Percentiles rank a stretch among this genome's conserved stretches.
These are phyloP conservation scores for Lentinula detonsa DNA, from an alignment of 768 basidiomycete species.

Conservation along the genomic window DNA sequence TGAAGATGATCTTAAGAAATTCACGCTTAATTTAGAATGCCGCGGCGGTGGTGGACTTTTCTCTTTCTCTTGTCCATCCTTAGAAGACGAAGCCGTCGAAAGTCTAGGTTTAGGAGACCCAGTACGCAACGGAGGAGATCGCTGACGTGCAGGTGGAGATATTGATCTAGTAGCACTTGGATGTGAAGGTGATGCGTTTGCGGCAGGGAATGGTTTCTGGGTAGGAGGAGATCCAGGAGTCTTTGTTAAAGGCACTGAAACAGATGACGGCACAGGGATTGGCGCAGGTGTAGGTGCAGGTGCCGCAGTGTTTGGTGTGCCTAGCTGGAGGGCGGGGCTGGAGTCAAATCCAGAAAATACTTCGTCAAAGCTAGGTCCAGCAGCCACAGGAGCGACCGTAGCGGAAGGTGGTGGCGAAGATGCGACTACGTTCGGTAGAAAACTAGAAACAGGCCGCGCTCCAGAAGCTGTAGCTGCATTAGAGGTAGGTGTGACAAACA, in stretches of 20 bases:
- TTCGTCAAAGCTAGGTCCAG: conserved; percentile 49
- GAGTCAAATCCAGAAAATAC: conserved; percentile 47
- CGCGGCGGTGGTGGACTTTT: conserved; percentile 52
- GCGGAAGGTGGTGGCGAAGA: conserved; percentile 15
- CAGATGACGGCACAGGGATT: neutral
- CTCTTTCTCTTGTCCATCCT: conserved; percentile 50
- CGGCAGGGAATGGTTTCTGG: conserved; percentile 21
- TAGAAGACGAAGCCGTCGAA: conserved; percentile 51
- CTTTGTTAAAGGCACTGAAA: conserved; percentile 3
- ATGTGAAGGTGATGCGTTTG: conserved; percentile 28
- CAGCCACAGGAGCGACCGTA: conserved; percentile 22
- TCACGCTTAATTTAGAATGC: conserved; percentile 73
- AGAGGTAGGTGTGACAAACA: conserved; percentile 18
- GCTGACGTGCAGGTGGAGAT: conserved; percentile 37
- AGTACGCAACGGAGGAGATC: conserved; percentile 45
- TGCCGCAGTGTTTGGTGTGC: conserved; percentile 21
- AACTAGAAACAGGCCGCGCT: conserved; percentile 2
- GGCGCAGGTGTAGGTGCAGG: conserved; percentile 5
- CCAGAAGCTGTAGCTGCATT: conserved; percentile 13
- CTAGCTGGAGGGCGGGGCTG: conserved; percentile 32
- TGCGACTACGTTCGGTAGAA: conserved; percentile 4
- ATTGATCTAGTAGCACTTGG: conserved; percentile 22
- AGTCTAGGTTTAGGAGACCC: conserved; percentile 47
- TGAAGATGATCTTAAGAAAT: conserved; percentile 20
- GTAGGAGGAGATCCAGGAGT: conserved; percentile 19